Evolutionary conservation across 176 grass and related monocot species (phyloP), one percentile per base, ranked within the genome.

Genomic region (Rhipidocladum racemiflorum): DNA sequence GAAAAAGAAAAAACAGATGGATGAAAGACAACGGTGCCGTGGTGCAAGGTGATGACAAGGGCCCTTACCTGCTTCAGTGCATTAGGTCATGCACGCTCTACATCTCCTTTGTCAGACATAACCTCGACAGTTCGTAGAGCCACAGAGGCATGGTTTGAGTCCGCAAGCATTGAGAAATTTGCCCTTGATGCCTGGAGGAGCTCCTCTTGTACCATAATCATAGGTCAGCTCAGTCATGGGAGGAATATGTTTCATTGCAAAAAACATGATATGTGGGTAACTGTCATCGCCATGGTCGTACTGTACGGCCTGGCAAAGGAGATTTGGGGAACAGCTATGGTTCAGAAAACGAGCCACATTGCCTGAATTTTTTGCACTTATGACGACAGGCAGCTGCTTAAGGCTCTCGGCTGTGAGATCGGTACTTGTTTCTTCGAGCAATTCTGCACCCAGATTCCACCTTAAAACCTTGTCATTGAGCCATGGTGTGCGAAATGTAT

Each of bases 261-360:
- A 93, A 38, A 93, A 90, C 88, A 83, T 85, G 74, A 93, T 86
- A 76, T 93, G 91, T 7, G 91, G 91, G 68, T 87, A 79, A 34
- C 23, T 78, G 7, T 85, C 77, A 79, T 92, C 87, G 0, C 59
- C 65, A 74, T 92, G 87, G 66, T 93, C 85, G 70, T 90, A 84
- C 24, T 85, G 85, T 32, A 93, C 85, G 2, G 91, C 45, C 35
- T 93, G 91, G 85, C 91, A 93, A 54, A 93, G 76, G 46, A 93
- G 68, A 73, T 93, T 93, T 17, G 91, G 88, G 4, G 91, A 89
- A 54, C 91, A 92, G 59, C 91, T 87, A 78, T 92, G 91, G 77
- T 92, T 92, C 34, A 92, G 65, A 81, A 92, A 92, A 53, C 91
- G 91, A 13, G 91, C 65, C 49, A 92, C 72, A 59, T 92, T 92